Evolutionary conservation across 495 filamentous ascomycete species (phyloP).

Genomic region (Aspergillus campestris): DNA sequence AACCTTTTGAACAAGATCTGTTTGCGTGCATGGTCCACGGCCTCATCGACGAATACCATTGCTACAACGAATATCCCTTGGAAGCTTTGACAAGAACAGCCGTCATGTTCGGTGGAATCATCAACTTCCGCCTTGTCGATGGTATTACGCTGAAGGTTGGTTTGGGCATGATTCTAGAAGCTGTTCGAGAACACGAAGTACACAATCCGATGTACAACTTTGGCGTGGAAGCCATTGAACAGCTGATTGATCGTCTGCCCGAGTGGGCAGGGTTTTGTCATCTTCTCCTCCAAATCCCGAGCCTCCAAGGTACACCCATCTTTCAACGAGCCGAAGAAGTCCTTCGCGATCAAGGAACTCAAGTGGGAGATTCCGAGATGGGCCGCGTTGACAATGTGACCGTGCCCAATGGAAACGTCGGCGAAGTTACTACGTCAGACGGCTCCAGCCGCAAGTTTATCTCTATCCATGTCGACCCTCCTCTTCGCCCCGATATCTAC

Average conservation of each 20-base stretch:
- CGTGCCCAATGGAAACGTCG: constrained; percentile 59
- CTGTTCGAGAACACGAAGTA: constrained; percentile 71
- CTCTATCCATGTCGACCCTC: constrained; percentile 66
- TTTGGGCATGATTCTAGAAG: constrained; percentile 91
- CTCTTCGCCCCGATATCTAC: constrained; percentile 47
- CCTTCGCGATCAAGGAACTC: constrained; percentile 50
- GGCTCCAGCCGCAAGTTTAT: constrained; percentile 52
- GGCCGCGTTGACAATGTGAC: constrained; percentile 28
- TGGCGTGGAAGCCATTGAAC: constrained; percentile 89
- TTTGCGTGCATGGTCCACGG: constrained; percentile 99
- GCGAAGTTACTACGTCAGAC: constrained; percentile 49
- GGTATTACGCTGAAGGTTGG: constrained; percentile 86
- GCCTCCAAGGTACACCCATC: constrained; percentile 74
- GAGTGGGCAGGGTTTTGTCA: constrained; percentile 92
- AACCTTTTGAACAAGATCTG: constrained; percentile 78
- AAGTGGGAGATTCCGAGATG: constrained; percentile 25
- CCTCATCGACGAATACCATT: constrained; percentile 93
- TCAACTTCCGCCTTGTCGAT: constrained; percentile 82
- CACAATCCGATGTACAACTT: constrained; percentile 96
- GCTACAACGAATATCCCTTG: constrained; percentile 87
- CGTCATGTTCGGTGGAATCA: constrained; percentile 93
- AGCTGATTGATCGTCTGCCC: constrained; percentile 68
- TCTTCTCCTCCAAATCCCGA: constrained; percentile 68
- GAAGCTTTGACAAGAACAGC: constrained; percentile 92
- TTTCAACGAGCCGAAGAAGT: constrained; percentile 76